These are phyloP conservation scores for Sphagnum magellanicum DNA, from an alignment of 228 moss, liverwort and hornwort genomes.

Conservation along the genomic window DNA sequence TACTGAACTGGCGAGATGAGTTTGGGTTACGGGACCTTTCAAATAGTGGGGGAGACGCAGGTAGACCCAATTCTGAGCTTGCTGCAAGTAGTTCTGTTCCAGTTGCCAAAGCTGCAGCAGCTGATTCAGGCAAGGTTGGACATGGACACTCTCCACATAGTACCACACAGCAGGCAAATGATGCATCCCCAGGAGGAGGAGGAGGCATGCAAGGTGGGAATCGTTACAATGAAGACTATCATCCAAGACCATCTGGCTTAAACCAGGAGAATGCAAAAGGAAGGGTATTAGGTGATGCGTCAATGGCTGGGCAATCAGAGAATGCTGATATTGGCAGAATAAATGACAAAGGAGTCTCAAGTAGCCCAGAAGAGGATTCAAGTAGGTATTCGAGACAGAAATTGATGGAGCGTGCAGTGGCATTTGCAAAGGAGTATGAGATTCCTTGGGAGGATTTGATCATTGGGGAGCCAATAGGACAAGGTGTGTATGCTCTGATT, in stretches of 20 bases:
- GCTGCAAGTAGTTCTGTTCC: constrained; percentile 7
- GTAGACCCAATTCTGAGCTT: constrained; percentile 6
- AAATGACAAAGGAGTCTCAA: constrained; percentile 37
- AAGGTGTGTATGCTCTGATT: constrained; percentile 36
- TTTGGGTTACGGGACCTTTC: constrained; percentile 35
- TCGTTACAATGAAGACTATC: too few species aligned
- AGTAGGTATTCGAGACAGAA: constrained; percentile 35
- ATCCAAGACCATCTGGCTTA: constrained; percentile 37
- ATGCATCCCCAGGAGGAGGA: constrained; percentile 35
- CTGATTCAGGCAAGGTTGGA: constrained; percentile 13
- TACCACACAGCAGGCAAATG: constrained; percentile 15
- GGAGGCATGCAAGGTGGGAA: constrained; percentile 11
- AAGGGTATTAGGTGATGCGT: constrained; percentile 15
- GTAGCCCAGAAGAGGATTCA: constrained; percentile 46
- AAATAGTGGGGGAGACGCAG: constrained; percentile 21
- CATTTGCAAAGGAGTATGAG: constrained; percentile 70
- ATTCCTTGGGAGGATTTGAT: constrained; percentile 83
- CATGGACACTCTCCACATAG: constrained; percentile 15
- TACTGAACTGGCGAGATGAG: constrained; percentile 67
- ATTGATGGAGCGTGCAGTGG: constrained; percentile 49
- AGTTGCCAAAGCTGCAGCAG: constrained; percentile 7
- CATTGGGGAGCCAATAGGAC: constrained; percentile 87
- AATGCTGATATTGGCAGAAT: constrained; percentile 10
- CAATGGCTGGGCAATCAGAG: constrained; percentile 18
- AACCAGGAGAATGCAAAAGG: constrained; percentile 25